phyloP scores from a whole-genome alignment of 306 rosid species.

The Heteromeles arbutifolia region DNA sequence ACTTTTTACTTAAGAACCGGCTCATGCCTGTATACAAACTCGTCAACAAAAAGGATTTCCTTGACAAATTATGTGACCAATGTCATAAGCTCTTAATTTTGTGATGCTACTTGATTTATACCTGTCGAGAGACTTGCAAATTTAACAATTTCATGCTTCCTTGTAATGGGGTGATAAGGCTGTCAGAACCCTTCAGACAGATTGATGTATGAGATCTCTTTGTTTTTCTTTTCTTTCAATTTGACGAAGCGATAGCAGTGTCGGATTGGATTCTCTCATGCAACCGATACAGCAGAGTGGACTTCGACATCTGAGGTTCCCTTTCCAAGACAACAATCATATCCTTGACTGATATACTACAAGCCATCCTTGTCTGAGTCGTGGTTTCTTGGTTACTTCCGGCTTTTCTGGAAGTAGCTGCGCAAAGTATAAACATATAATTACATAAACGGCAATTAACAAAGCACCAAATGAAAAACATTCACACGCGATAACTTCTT shows the following conservation, averaged over 20 bases:
- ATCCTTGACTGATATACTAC: conserved; percentile 62
- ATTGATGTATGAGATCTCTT: neutral
- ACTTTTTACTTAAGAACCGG: too few relatives aligned
- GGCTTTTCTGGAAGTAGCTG: conserved; percentile 42
- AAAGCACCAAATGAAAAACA: too few relatives aligned
- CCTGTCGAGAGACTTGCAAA: neutral
- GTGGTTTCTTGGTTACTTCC: conserved; percentile 46
- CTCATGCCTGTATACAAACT: too few relatives aligned
- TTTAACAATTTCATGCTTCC: neutral
- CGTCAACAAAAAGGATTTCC: too few relatives aligned
- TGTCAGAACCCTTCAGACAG: neutral
- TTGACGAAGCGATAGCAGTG: conserved; percentile 27
- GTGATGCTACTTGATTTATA: neutral
- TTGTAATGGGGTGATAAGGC: neutral
- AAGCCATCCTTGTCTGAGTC: conserved; percentile 41
- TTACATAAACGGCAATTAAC: neutral
- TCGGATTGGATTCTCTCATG: conserved; percentile 49
- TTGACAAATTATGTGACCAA: too few relatives aligned
- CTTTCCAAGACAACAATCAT: conserved; percentile 76
- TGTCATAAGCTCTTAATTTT: too few relatives aligned
- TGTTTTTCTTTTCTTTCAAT: neutral
- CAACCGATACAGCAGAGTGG: conserved; percentile 51
- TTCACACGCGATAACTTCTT: too few relatives aligned
- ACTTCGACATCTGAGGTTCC: conserved; percentile 79
- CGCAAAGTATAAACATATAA: neutral